Base-by-base conservation (phyloP, 495 filamentous ascomycete genomes). In the Rostrohypoxylon terebratum region DNA sequence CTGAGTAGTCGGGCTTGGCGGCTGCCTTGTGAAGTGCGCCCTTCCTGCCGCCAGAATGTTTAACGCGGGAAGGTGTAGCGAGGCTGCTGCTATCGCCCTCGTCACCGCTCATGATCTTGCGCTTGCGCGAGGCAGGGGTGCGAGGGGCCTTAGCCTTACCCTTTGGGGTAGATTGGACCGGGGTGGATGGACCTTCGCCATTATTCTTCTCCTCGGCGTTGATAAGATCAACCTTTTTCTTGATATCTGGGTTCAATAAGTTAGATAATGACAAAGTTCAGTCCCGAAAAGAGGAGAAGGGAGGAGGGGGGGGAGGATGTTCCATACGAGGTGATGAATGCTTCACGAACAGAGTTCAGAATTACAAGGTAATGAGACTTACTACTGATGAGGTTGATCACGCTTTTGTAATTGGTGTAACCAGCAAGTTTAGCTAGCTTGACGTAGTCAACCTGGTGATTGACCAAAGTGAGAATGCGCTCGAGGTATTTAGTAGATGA, bases 401-500 rank as follows among this genome's bases (percentile, higher is more conserved):
- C 66, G 45, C 69, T 71, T 6, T 25, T 28, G 6, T 55, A 51
- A 20, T 74, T 77, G 44, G 23, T 18, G 42, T 77, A 77, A 1
- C 70, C 73, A 3, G 66, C 63, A 13, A 77, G 60, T 18, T 36
- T 42, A 5, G 75, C 73, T 0, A 77, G 70, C 67, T 75, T 77
- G 0, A 51, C 36, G 21, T 9, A 25, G 31, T 77, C 70, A 6
- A 75, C 13, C 75, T 77, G n/a, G 6, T 25, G 21, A 36, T 4
- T 4, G 31, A 44, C 25, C n/a, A 11, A 57, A 57, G 60, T 77
- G 14, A 75, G 69, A 13, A 62, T 23, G n/a, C n/a, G 5, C 11
- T 28, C 18, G 2, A 40, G 31, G 50, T 16, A 10, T 31, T 31
- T 31, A 20, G 3, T 31, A 31, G 20, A 31, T 11, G 21, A 51